Evolutionary conservation across 306 rosid species (phyloP).

Genomic region (Gastrolobium bilobum): DNA sequence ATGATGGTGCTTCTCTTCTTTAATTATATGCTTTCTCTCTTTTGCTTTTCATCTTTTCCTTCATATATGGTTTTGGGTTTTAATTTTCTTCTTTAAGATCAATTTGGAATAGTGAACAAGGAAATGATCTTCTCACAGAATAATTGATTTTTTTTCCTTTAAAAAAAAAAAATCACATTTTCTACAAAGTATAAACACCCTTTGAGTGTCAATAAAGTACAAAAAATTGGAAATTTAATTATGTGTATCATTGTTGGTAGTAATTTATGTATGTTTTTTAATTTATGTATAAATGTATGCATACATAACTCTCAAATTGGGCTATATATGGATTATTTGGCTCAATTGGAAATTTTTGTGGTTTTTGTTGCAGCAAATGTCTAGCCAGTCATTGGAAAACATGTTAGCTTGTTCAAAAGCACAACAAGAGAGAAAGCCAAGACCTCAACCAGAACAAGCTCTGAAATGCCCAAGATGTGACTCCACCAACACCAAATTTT

Average conservation of each 20-base stretch:
- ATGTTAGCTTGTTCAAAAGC: constrained; percentile 76
- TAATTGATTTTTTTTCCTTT: not conserved
- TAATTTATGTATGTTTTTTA: not conserved
- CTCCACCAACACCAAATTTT: constrained; percentile 92
- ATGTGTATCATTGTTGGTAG: not conserved
- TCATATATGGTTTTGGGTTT: not conserved
- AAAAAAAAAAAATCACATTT: not conserved
- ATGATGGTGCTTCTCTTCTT: not conserved
- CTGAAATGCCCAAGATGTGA: constrained; percentile 94
- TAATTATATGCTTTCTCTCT: not conserved
- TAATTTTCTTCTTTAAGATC: not conserved
- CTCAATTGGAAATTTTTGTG: constrained; percentile 11
- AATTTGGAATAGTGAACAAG: constrained; percentile 5
- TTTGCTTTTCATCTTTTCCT: constrained; percentile 13
- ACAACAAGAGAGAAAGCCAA: constrained; percentile 71
- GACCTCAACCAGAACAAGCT: constrained; percentile 90
- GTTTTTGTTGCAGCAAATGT: constrained; percentile 73
- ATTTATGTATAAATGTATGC: not conserved
- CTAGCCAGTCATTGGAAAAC: constrained; percentile 73
- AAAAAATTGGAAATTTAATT: not conserved
- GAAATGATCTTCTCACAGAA: not conserved
- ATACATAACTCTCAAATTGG: not conserved
- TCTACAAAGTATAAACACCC: not conserved
- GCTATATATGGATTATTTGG: not conserved
- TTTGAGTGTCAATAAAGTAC: constrained; percentile 26